phyloP scores from a whole-genome alignment of 768 basidiomycete species.

The Clavaria fumosa region DNA sequence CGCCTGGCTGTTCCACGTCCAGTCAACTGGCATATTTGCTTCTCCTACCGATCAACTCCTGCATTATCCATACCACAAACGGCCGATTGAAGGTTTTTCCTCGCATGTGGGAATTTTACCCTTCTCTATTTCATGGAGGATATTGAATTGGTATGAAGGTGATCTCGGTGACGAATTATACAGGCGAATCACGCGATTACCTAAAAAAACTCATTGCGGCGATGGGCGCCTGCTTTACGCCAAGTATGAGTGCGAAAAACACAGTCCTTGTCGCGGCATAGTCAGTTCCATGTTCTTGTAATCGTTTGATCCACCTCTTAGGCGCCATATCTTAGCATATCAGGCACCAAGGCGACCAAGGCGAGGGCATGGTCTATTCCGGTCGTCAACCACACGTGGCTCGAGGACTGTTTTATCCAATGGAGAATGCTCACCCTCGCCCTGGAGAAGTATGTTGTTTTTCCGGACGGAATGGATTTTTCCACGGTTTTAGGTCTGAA shows the following conservation, averaged over 20 bases:
- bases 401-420: conserved; percentile 76
- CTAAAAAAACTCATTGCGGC: conserved; percentile 65
- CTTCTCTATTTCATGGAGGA: neutral
- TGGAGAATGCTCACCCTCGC: conserved; percentile 61
- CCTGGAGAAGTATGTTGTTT: conserved; percentile 50
- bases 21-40: conserved; percentile 42
- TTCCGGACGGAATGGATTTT: conserved; percentile 57
- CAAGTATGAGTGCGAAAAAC: conserved; percentile 64
- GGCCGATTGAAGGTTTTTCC: conserved; percentile 41
- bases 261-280: conserved; percentile 74
- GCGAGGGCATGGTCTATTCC: conserved; percentile 73
- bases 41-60: conserved; percentile 61
- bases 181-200: conserved; percentile 75
- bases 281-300: conserved; percentile 27
- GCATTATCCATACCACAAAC: conserved; percentile 69
- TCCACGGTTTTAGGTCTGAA: conserved; percentile 27
- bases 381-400: conserved; percentile 79
- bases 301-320: too few species aligned
- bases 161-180: conserved; percentile 82
- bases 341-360: conserved; percentile 50
- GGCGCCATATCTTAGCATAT: conserved; percentile 22
- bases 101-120: conserved; percentile 34
- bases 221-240: conserved; percentile 70
- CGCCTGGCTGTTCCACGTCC: conserved; percentile 71
- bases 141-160: conserved; percentile 25